Conservation (phyloP, 2,329 filamentous ascomycete species). For the Pseudogymnoascus sp. region DNA sequence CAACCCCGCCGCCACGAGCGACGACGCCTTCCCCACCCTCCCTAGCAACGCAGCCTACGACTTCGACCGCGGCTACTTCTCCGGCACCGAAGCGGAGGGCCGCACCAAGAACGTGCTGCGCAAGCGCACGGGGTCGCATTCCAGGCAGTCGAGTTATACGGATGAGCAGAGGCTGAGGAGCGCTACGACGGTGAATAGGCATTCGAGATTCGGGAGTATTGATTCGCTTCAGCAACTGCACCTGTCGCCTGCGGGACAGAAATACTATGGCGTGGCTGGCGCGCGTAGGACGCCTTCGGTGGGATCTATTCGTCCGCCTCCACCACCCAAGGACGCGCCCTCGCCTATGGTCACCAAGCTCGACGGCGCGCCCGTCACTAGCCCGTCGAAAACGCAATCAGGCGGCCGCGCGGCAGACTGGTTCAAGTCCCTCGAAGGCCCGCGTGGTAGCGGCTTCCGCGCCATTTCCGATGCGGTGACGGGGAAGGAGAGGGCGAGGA, state of each 20-base stretch:
- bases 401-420: slow-evolving; percentile 43
- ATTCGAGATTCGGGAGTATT: slow-evolving; percentile 71
- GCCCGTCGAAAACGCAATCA: slow-evolving; percentile 37
- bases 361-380: slow-evolving; percentile 31
- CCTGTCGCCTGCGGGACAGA: slow-evolving; percentile 56
- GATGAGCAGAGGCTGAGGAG: slow-evolving; percentile 65
- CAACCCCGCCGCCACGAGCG: slow-evolving; percentile 22
- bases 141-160: slow-evolving; percentile 66
- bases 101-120: slow-evolving; percentile 71
- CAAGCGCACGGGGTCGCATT: slow-evolving; percentile 57
- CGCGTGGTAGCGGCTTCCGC: slow-evolving; percentile 60
- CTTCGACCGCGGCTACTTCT: slow-evolving; percentile 86
- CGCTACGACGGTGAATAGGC: slow-evolving; percentile 57
- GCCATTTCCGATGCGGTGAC: slow-evolving; percentile 73
- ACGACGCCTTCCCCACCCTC: slow-evolving; percentile 19
- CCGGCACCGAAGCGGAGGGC: slow-evolving; percentile 73
- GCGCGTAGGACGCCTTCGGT: slow-evolving; percentile 34
- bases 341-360: slow-evolving; percentile 54
- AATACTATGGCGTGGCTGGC: slow-evolving; percentile 52
- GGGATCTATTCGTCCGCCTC: slow-evolving; percentile 50
- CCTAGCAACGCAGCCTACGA: slow-evolving; percentile 36
- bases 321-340: slow-evolving; percentile 45
- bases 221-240: slow-evolving; percentile 61
- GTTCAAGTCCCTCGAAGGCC: slow-evolving; percentile 44
- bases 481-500: slow-evolving; percentile 44